Evolutionary conservation across 2,329 filamentous ascomycete species (phyloP).

Genomic region (Cercospora brassicicola): DNA sequence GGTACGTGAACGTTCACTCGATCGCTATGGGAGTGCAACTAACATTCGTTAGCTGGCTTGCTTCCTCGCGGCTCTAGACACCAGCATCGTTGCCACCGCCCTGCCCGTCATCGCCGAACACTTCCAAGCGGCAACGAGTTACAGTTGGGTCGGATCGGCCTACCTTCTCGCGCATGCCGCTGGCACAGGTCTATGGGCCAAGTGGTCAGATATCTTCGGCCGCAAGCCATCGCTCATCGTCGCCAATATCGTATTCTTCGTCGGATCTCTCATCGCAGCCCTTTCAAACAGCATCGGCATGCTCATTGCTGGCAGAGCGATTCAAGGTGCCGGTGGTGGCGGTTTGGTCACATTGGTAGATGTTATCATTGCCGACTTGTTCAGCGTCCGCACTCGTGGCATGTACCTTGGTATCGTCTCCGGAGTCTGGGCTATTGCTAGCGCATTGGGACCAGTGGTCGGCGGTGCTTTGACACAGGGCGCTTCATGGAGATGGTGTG

Average conservation of each 20-base stretch:
- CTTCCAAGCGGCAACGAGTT: not conserved
- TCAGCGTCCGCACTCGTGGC: not conserved
- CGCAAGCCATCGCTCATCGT: not conserved
- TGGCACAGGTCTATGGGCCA: not conserved
- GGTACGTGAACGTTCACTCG: not conserved
- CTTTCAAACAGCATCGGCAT: not conserved
- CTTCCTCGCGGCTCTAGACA: not conserved
- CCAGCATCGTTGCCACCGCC: not conserved
- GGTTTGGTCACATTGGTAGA: not conserved
- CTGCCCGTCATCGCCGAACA: not conserved
- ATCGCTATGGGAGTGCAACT: not conserved
- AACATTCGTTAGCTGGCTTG: not conserved
- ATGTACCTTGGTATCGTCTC: conserved; percentile 1
- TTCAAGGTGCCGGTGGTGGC: not conserved
- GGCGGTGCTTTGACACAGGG: not conserved
- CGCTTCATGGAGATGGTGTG: not conserved
- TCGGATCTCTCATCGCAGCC: not conserved
- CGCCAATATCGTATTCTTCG: not conserved
- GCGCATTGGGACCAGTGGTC: not conserved
- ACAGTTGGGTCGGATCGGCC: not conserved
- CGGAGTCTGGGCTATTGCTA: conserved; percentile 9
- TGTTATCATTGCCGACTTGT: not conserved
- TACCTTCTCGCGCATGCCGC: not conserved
- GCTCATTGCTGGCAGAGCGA: not conserved
- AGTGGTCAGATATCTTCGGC: not conserved